Base-by-base conservation (phyloP, 2,329 filamentous ascomycete species). In the Byssothecium circinans region DNA sequence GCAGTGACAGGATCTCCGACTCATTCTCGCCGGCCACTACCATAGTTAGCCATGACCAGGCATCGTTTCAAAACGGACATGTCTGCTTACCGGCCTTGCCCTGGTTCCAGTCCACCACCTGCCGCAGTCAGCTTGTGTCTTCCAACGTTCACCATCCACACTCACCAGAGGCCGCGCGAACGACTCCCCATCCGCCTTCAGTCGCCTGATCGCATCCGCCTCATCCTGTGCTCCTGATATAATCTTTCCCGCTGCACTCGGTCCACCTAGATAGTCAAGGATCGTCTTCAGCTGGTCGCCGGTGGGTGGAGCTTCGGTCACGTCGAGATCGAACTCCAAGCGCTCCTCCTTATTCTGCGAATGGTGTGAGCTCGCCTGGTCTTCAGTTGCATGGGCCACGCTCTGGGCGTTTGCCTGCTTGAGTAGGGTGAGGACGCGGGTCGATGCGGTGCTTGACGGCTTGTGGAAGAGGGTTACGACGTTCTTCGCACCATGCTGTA, bases 401-500 rank as follows among this genome's bases (percentile, higher is more conserved):
- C 89, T 84, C 39, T 83, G 83, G 39, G 87, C 85, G 20, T 88
- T 88, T 25, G 84, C 81, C 74, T 92, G 85, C 76, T 94, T 95
- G 51, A 97, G 82, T 43, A 95, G 75, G 34, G 82, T 86, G 52
- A 86, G 82, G 25, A 87, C 87, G 50, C 87, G 84, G 41, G 83
- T 78, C 3, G 91, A 96, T 55, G 86, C 80, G 18, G 87, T 82
- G 44, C 82, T 81, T 61, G 79, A 81, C 48, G 92, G 83, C 73
- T 89, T 88, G 81, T 96, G 91, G 80, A 97, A 99, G 78, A 99
- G 86, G 52, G 92, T 97, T 69, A 97, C 84, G 58, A 95, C 89
- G 78, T 97, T 91, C 64, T 78, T 78, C 54, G 72, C 70, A 58
- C 74, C 75, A 41, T 71, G 65, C 76, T 75, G 47, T 19, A 23